Base-by-base conservation (phyloP, 441 rosid genomes). In the Arabidopsis hybrid region DNA sequence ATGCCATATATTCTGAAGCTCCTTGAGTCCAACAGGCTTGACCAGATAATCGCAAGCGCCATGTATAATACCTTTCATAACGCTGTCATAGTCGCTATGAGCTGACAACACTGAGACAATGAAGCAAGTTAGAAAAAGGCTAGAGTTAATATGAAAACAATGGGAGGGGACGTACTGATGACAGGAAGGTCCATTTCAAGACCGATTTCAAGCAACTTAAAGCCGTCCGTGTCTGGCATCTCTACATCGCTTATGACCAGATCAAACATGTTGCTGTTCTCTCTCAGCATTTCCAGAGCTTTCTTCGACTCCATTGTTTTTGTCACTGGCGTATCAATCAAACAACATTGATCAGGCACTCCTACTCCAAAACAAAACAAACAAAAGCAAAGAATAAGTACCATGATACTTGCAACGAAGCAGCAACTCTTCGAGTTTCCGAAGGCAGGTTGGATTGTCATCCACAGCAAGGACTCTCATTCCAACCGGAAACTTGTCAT, bases 111-210 rank as follows among this genome's bases (percentile, higher is more conserved):
- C 99, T 95, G 88, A 13, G 67, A 63, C 35, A 52, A 57, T 11
- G 47, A 13, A 53, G 64, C 49, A 26, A 17, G 12, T 59, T 63
- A 47, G 32, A 51, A 14, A 62, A 66, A 65, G 10, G 46, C 60
- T 73, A 58, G 56, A 6, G n/a, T 53, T 57, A 34, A 18, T 16
- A 78, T 29, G 43, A 63, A 60, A 57, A 38, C 50, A 58, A 60
- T 31, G 10, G 31, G 40, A 18, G 40, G 13, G 50, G 35, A 72
- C 87, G 50, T 85, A 89, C 91, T 89, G 67, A 95, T 95, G 69
- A 95, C 99, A 55, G 99, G 99, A 77, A 95, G 91, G 83, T 92
- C 99, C 98, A 95, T 95, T 79, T 95, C 98, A 73, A 95, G 96
- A 79, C 97, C 99, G 59, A 87, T 95, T 73, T 95, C 99, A 53